Evolutionary conservation across 1,284 basidiomycete genomes (phyloP).

Genomic region (Sparassis latifolia): DNA sequence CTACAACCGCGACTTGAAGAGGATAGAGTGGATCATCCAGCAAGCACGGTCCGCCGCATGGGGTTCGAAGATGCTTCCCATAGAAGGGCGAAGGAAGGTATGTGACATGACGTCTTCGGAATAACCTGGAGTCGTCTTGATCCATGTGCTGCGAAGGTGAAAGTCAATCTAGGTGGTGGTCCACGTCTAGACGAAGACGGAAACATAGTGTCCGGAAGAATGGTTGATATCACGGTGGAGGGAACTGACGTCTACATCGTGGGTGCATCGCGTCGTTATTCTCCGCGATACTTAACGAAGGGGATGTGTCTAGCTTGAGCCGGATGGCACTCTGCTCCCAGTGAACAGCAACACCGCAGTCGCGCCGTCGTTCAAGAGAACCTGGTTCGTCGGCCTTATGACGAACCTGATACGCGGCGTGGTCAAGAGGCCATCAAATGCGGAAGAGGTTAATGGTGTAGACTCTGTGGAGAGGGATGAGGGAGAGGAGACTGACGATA

Average conservation of each 20-base stretch:
- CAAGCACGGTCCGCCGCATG: conserved; percentile 70
- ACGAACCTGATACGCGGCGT: conserved; percentile 26
- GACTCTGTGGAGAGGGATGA: conserved; percentile 18
- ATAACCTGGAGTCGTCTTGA: background rate
- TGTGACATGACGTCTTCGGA: conserved; percentile 7
- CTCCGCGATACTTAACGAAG: conserved; percentile 2
- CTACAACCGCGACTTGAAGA: conserved; percentile 63
- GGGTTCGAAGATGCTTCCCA: conserved; percentile 60
- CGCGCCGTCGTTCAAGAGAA: conserved; percentile 39
- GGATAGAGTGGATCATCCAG: conserved; percentile 59
- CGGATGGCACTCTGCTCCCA: conserved; percentile 45
- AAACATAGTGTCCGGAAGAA: conserved; percentile 39
- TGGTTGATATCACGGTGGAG: conserved; percentile 76
- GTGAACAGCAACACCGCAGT: conserved; percentile 43
- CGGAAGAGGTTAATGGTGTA: conserved; percentile 3
- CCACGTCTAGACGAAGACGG: conserved; percentile 50
- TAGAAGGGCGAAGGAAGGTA: conserved; percentile 60
- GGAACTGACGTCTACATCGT: conserved; percentile 66
- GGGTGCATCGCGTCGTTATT: conserved; percentile 24
- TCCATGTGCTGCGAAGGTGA: conserved; percentile 40
- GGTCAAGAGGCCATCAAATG: conserved; percentile 14
- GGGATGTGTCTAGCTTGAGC: conserved; percentile 24
- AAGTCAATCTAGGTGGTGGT: conserved; percentile 57
- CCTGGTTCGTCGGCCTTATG: conserved; percentile 45
- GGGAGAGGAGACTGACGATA: conserved; percentile 27